phyloP scores from a whole-genome alignment of 768 basidiomycete genomes.

The Russula compacta region DNA sequence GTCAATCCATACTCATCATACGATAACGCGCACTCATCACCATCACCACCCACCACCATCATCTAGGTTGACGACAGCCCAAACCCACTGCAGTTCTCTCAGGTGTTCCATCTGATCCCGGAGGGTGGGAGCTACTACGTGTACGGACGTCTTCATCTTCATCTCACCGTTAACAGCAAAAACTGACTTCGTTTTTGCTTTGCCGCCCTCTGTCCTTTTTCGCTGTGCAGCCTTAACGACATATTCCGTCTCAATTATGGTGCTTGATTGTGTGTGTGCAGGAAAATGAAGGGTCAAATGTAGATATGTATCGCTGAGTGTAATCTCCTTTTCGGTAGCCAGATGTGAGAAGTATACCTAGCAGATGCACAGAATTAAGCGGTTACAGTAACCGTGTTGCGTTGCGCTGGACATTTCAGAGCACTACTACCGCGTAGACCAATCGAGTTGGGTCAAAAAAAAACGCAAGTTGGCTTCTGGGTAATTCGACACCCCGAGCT shows the following conservation, averaged over 20 bases:
- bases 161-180: background rate
- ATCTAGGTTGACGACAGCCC: constrained; percentile 67
- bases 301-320: constrained; percentile 4
- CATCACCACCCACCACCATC: too few species aligned
- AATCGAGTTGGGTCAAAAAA: background rate
- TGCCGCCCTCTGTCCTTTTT: background rate
- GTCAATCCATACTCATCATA: too few species aligned
- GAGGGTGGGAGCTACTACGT: constrained; percentile 75
- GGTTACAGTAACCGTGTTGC: background rate
- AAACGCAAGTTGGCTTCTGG: background rate
- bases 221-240: constrained; percentile 57
- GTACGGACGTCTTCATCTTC: constrained; percentile 37
- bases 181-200: background rate
- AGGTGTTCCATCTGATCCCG: constrained; percentile 85
- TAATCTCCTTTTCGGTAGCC: background rate
- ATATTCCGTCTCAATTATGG: constrained; percentile 88
- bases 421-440: background rate
- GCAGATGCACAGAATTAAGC: background rate
- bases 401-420: background rate
- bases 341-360: constrained; percentile 10
- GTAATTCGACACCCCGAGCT: background rate
- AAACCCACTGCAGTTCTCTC: constrained; percentile 84
- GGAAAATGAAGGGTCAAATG: background rate
- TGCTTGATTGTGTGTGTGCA: constrained; percentile 22
- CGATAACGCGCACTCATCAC: too few species aligned